Evolutionary conservation across 1,139 yeast species (phyloP).

Genomic region (Zygosaccharomyces sapae): DNA sequence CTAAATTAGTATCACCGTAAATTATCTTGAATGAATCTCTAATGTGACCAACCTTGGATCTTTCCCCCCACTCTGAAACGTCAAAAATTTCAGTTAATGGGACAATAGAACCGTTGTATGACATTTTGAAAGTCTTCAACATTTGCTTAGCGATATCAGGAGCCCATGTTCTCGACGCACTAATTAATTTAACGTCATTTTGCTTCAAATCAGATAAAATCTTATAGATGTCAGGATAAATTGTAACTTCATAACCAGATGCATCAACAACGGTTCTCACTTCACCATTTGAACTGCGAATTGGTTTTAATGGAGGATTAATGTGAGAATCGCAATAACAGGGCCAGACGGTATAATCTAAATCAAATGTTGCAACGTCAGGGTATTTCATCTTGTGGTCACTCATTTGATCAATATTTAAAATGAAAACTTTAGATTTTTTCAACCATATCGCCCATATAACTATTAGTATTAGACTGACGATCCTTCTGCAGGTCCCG

Average conservation of each 20-base stretch:
- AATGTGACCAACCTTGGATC: slow-evolving; percentile 52
- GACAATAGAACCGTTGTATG: slow-evolving; percentile 34
- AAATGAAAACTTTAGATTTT: neutral
- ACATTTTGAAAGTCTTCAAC: slow-evolving; percentile 42
- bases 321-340: slow-evolving; percentile 54
- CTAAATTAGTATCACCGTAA: slow-evolving; percentile 38
- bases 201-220: slow-evolving; percentile 46
- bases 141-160: slow-evolving; percentile 53
- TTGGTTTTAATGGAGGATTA: slow-evolving; percentile 41
- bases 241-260: slow-evolving; percentile 43
- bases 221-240: slow-evolving; percentile 51
- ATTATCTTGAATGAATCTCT: slow-evolving; percentile 40
- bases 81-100: slow-evolving; percentile 38
- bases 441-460: neutral
- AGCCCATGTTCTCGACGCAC: slow-evolving; percentile 61
- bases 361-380: slow-evolving; percentile 56
- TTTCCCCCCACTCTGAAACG: slow-evolving; percentile 58
- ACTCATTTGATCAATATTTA: neutral
- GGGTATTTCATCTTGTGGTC: slow-evolving; percentile 39
- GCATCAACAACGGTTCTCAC: slow-evolving; percentile 41
- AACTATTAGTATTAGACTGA: neutral
- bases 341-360: slow-evolving; percentile 64
- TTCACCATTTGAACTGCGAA: slow-evolving; percentile 27
- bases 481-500: neutral
- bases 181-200: slow-evolving; percentile 44